phyloP scores from a whole-genome alignment of 352 stramenopile genomes.

The Pythium sp. region DNA sequence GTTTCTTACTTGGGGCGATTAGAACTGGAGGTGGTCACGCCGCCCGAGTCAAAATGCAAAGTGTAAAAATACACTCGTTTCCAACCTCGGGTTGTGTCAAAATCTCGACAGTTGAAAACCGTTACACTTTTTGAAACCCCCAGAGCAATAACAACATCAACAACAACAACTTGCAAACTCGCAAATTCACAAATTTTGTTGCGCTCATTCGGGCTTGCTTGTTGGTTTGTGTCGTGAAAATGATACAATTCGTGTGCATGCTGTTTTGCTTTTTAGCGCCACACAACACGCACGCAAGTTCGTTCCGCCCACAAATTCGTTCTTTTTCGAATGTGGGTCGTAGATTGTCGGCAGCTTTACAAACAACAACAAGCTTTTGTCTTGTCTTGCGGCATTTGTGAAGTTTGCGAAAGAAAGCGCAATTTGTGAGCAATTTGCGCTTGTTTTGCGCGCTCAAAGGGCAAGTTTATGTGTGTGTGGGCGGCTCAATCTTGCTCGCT shows the following conservation, averaged over 20 bases:
- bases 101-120: constrained; percentile 1
- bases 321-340: constrained; percentile 7
- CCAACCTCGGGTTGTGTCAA: background rate
- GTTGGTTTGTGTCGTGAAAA: background rate
- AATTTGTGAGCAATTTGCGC: background rate
- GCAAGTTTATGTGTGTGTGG: background rate
- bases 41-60: background rate
- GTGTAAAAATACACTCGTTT: background rate
- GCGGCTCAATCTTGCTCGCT: background rate
- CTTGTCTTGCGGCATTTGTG: background rate
- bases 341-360: constrained; percentile 2
- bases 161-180: no score
- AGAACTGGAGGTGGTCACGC: no score
- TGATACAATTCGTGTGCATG: background rate
- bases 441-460: background rate
- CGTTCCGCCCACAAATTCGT: background rate
- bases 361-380: background rate
- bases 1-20: background rate
- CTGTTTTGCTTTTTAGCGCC: background rate
- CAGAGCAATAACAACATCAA: no score
- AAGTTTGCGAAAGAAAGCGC: background rate
- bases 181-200: background rate
- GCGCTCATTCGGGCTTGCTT: background rate
- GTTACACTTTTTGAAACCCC: background rate
- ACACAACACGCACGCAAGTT: background rate